Base-by-base conservation (phyloP, 352 stramenopile species). In the Phytopythium oedochilum region DNA sequence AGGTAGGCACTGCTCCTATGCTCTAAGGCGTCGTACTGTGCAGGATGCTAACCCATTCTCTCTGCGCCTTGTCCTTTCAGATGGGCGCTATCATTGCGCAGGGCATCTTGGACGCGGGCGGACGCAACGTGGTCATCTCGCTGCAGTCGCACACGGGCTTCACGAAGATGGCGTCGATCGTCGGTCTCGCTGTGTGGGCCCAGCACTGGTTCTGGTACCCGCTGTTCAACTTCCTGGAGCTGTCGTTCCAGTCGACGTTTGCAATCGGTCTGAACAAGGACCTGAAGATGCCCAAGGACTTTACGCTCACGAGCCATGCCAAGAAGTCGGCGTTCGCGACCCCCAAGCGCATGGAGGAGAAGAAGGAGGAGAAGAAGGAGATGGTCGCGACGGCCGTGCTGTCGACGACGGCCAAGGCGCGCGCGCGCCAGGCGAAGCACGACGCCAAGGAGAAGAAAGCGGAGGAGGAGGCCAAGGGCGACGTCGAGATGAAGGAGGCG, bases 161-260 rank as follows among this genome's bases (percentile, higher is more conserved):
- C 63, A 98, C 94, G 4, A 99, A 99, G 79, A 98, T 98, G 89
- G 93, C 85, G 5, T 93, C 89, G 39, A 96, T 98, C 7, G 94
- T 99, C 10, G 97, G 97, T 32, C 66, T 99, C 29, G 94, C 92
- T 5, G 75, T 99, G 38, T 99, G 95, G 93, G 83, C 96, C 29
- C 97, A 99, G 78, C 96, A 99, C 66, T 99, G 97, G 97, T 99
- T 99, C 71, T 99, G 97, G 97, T 99, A 99, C 73, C 97, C 97
- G 34, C 87, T 99, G 53, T 97, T 98, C 78, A 96, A 99, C 75
- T 99, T 99, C 68, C 71, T 99, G 34, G 96, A 96, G 62, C 77
- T 99, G 22, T 94, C 96, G 29, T 91, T 99, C 59, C 97, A 97
- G 45, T 96, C 97, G 20, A 99, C 96, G 15, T 93, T 94, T 56